Percentiles rank a stretch among this genome's conserved stretches.
Conservation (phyloP, 1,139 yeast species). For the Magnusiomyces tetraspermus region DNA sequence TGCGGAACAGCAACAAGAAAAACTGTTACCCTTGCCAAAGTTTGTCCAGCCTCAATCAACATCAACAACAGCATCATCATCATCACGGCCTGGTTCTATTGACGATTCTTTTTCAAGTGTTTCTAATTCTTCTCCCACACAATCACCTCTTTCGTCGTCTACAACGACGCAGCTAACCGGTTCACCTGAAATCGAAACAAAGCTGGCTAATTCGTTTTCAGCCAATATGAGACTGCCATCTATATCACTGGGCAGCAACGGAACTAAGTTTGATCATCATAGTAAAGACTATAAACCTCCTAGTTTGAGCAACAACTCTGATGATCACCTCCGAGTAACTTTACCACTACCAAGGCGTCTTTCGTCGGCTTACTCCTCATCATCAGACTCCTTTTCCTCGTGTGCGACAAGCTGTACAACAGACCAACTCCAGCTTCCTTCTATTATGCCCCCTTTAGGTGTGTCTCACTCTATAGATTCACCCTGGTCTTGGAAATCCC, state of each 20-base stretch:
- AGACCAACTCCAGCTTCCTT: background rate
- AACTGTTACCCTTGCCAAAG: too few relatives aligned
- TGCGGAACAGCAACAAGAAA: too few relatives aligned
- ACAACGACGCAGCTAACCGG: too few relatives aligned
- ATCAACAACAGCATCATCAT: background rate
- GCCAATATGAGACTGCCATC: background rate
- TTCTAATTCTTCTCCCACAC: background rate
- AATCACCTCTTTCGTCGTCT: background rate
- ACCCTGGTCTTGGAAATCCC: background rate
- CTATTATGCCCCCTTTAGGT: background rate
- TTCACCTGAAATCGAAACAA: too few relatives aligned
- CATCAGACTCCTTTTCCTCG: background rate
- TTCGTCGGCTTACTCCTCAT: background rate
- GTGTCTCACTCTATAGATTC: background rate
- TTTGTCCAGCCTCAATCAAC: too few relatives aligned
- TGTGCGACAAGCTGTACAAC: background rate
- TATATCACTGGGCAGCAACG: too few relatives aligned
- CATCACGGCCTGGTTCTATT: background rate
- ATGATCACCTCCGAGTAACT: too few relatives aligned
- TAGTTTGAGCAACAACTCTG: too few relatives aligned
- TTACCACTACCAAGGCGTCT: background rate
- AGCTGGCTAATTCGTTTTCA: too few relatives aligned
- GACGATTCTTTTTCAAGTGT: background rate
- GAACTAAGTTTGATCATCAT: too few relatives aligned
- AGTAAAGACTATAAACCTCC: too few relatives aligned